Conservation (phyloP, 2,329 filamentous ascomycete species). For the Fusarium sp. region DNA sequence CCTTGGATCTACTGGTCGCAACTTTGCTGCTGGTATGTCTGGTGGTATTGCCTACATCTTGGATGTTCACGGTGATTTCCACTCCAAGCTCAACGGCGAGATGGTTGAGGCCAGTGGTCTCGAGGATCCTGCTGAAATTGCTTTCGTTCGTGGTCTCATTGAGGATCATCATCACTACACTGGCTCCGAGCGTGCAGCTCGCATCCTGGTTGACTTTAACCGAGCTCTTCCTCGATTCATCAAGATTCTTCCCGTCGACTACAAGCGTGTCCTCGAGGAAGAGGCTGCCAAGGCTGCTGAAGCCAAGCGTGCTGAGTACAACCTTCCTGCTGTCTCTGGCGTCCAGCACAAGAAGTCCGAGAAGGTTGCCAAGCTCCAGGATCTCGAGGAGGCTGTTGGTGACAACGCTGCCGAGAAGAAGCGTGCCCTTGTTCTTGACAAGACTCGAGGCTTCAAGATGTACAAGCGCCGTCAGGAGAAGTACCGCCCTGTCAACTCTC, state of each 20-base stretch:
- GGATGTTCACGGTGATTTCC: constrained; percentile 88
- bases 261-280: constrained; percentile 90
- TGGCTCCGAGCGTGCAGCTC: constrained; percentile 90
- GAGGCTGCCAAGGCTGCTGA: constrained; percentile 86
- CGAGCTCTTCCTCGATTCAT: constrained; percentile 88
- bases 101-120: constrained; percentile 92
- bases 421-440: constrained; percentile 90
- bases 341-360: constrained; percentile 67
- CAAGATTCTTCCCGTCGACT: constrained; percentile 93
- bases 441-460: constrained; percentile 97
- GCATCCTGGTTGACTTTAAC: constrained; percentile 94
- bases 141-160: constrained; percentile 87
- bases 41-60: constrained; percentile 96
- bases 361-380: constrained; percentile 75
- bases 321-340: constrained; percentile 78
- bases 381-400: constrained; percentile 91
- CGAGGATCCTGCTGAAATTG: constrained; percentile 87
- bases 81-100: constrained; percentile 93
- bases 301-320: constrained; percentile 84
- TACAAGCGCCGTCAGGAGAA: constrained; percentile 93
- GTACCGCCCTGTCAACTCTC: constrained; percentile 83
- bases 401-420: constrained; percentile 90
- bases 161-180: constrained; percentile 99
- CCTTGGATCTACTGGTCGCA: constrained; percentile 88
- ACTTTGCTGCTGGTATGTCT: constrained; percentile 98